These are phyloP conservation scores for Clavispora vitiphila DNA, from an alignment of 805 yeast species.

Conservation along the genomic window DNA sequence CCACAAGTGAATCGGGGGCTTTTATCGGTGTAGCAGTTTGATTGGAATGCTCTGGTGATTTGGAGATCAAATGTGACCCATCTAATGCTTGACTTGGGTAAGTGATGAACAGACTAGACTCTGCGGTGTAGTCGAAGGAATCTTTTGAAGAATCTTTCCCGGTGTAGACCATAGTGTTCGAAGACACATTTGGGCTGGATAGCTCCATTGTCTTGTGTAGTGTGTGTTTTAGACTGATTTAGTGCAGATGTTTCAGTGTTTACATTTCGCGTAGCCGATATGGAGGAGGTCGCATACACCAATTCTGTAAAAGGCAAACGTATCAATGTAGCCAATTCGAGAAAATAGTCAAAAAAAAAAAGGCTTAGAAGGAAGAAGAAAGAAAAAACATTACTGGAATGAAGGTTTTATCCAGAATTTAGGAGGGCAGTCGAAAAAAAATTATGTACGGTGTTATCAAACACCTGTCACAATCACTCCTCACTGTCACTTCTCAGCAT, in stretches of 20 bases:
- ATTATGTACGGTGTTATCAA: too few relatives aligned
- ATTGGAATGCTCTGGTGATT: too few relatives aligned
- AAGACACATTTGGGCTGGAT: not conserved
- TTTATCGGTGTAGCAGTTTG: not conserved
- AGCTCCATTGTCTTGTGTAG: not conserved
- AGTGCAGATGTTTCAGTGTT: not conserved
- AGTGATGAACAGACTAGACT: slow-evolving; percentile 17
- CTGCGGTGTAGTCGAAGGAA: slow-evolving; percentile 6
- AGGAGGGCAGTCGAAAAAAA: too few relatives aligned
- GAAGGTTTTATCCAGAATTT: too few relatives aligned
- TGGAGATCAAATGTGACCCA: not conserved
- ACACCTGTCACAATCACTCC: too few relatives aligned
- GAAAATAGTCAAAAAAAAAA: not conserved
- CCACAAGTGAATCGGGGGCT: not conserved
- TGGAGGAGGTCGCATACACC: not conserved
- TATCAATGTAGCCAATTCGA: too few relatives aligned
- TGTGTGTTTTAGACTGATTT: not conserved
- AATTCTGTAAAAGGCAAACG: not conserved
- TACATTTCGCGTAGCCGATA: slow-evolving; percentile 1
- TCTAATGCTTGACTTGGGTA: slow-evolving; percentile 5
- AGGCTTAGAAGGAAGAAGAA: too few relatives aligned
- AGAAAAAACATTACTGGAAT: too few relatives aligned
- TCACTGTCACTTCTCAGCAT: too few relatives aligned
- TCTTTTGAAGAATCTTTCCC: not conserved
- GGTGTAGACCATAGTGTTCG: not conserved